Percentiles rank a stretch among this genome's conserved stretches.
phyloP scores from a whole-genome alignment of 1,139 yeast genomes.

The Debaryomyces nepalensis region DNA sequence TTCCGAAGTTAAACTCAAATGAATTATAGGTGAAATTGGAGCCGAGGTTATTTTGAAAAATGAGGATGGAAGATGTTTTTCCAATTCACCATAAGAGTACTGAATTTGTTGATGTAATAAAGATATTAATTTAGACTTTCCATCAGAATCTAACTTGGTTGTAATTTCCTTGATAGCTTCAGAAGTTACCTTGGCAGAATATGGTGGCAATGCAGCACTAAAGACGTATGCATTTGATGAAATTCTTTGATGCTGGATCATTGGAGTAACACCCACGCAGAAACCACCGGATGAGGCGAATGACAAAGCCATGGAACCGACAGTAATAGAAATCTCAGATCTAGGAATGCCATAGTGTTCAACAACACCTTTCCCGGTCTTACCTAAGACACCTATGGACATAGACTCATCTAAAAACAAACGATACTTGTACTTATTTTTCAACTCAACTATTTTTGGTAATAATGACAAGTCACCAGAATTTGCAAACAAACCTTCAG shows the following conservation, averaged over 20 bases:
- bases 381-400: slow-evolving; percentile 86
- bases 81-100: slow-evolving; percentile 26
- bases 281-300: slow-evolving; percentile 95
- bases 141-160: slow-evolving; percentile 36
- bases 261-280: slow-evolving; percentile 81
- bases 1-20: slow-evolving; percentile 54
- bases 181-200: slow-evolving; percentile 76
- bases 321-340: slow-evolving; percentile 75
- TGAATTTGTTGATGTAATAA: slow-evolving; percentile 32
- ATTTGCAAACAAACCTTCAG: slow-evolving; percentile 86
- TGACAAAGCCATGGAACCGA: slow-evolving; percentile 83
- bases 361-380: slow-evolving; percentile 81
- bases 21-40: slow-evolving; percentile 67
- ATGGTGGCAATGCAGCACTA: slow-evolving; percentile 94
- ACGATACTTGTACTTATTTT: slow-evolving; percentile 81
- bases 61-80: slow-evolving; percentile 21
- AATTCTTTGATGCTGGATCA: slow-evolving; percentile 92
- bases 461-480: slow-evolving; percentile 83
- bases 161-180: slow-evolving; percentile 54
- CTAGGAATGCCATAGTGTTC: slow-evolving; percentile 73
- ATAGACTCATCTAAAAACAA: slow-evolving; percentile 84
- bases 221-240: slow-evolving; percentile 90
- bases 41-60: slow-evolving; percentile 60
- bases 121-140: slow-evolving; percentile 36
- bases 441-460: slow-evolving; percentile 70